Evolutionary conservation across 2,329 filamentous ascomycete genomes (phyloP), one percentile per base, ranked within the genome.

Genomic region (Achaetomium macrosporum): DNA sequence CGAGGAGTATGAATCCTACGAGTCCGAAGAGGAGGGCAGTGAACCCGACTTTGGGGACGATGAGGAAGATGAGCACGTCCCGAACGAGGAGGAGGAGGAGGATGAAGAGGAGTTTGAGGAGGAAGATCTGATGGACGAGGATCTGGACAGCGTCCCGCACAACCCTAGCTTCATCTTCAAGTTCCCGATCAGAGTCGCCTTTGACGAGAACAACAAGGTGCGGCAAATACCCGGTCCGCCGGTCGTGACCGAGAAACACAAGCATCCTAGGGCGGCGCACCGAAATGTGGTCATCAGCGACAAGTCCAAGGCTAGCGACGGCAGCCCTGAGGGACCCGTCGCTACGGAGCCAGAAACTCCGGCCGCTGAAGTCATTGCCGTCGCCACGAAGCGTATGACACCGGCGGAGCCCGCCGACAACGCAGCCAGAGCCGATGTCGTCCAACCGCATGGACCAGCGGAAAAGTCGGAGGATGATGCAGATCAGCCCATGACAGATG

Each of bases 11-110:
- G 78, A 83, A 53, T 77, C 78, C 36, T 63, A 82, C 76, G 82
- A 74, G 29, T 81, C 74, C 17, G 81, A 88, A 13, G 85, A 81
- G 37, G 84, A 81, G 41, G 84, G 83, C 7, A 84, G 82, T 55
- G 85, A 88, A 59, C 88, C 83, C 65, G 85, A 90, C 42, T 85
- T 86, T 47, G 87, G 84, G 11, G 87, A 87, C 51, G 87, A 90
- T 53, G 86, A 89, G 51, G 81, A 78, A 25, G 82, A 84, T 25
- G 84, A 84, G 6, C 84, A 88, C 48, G 76, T 85, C 16, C 79
- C 81, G 0, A 75, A 81, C 48, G 79, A 79, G 42, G 73, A 73
- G 9, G 76, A 79, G 9, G 76, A 79, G 8, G 82, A 84, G 3
- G 73, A 74, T 5, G 80, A 81, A 30, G 76, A 81, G 1, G 74